Conservation (phyloP, 129 eudicot species). For the Saussurea involucrata region DNA sequence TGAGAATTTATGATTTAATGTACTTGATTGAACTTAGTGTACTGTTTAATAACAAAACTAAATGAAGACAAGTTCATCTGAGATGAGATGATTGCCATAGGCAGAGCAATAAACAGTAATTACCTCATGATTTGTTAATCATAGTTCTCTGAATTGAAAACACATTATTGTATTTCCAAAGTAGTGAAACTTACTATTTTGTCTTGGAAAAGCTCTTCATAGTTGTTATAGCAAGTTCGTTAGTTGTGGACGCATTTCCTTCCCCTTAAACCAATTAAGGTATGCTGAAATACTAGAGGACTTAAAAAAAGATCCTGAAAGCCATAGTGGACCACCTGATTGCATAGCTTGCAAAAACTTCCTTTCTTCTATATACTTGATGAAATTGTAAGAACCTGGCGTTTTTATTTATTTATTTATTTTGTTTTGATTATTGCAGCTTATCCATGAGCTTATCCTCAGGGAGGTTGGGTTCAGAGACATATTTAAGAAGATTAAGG, state of each 20-base stretch:
- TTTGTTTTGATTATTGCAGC: slow-evolving; percentile 35
- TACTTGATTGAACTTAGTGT: background rate
- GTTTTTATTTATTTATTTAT: no score
- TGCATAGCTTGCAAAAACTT: slow-evolving; percentile 51
- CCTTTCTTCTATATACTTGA: background rate
- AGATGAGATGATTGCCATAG: background rate
- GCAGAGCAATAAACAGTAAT: background rate
- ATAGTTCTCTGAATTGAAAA: background rate
- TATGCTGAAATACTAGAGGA: slow-evolving; percentile 78
- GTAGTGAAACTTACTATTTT: no score
- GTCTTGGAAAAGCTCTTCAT: background rate
- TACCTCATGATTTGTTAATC: background rate
- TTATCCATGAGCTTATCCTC: slow-evolving; percentile 85
- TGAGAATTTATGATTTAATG: background rate
- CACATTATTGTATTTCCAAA: background rate
- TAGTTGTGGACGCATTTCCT: background rate
- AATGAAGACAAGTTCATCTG: background rate
- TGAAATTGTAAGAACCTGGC: background rate
- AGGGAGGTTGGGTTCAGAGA: slow-evolving; percentile 94
- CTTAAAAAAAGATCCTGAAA: no score
- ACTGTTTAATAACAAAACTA: background rate
- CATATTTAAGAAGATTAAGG: no score
- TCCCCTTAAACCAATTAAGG: slow-evolving; percentile 34
- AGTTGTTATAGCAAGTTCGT: background rate
- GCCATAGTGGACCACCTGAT: slow-evolving; percentile 98